Evolutionary conservation across 163 green algal genomes (phyloP).

Genomic region (Chlamydomonas reinhardtii): DNA sequence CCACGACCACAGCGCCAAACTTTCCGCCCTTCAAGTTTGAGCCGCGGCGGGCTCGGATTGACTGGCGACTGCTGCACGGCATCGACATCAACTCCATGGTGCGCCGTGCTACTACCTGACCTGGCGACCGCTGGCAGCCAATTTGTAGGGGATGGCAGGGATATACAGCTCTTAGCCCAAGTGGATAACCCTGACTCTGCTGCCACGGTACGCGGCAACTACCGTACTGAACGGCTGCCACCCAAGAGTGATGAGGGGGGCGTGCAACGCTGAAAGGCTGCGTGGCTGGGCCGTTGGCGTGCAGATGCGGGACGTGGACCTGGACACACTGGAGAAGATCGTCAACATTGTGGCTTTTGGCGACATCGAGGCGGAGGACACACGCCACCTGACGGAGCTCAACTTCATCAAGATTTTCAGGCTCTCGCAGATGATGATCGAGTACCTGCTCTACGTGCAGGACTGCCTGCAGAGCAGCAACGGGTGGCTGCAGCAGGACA

Average conservation of each 20-base stretch:
- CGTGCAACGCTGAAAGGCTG: no score
- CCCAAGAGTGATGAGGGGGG: no score
- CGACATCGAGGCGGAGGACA: constrained; percentile 87
- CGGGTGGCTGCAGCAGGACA: constrained; percentile 57
- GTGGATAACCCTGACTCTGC: no score
- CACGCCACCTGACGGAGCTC: constrained; percentile 73
- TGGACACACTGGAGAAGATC: constrained; percentile 84
- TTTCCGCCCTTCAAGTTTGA: constrained; percentile 74
- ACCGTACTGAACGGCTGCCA: no score
- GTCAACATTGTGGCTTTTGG: constrained; percentile 79
- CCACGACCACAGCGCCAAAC: constrained; percentile 37
- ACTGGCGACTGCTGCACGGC: constrained; percentile 87
- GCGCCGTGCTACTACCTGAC: constrained; percentile 8
- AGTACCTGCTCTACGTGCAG: constrained; percentile 93
- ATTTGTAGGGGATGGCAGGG: no score
- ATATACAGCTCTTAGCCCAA: no score
- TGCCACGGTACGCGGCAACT: no score
- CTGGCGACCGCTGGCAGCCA: no score
- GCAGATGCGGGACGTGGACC: constrained; percentile 82
- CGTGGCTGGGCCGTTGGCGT: no score
- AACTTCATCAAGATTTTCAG: constrained; percentile 88
- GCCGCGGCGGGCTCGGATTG: constrained; percentile 67
- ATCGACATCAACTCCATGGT: constrained; percentile 86
- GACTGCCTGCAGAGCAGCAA: constrained; percentile 72
- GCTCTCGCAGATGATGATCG: constrained; percentile 85